phyloP scores from a whole-genome alignment of 2,329 filamentous ascomycete species.

The Fusarium albosuccineum region DNA sequence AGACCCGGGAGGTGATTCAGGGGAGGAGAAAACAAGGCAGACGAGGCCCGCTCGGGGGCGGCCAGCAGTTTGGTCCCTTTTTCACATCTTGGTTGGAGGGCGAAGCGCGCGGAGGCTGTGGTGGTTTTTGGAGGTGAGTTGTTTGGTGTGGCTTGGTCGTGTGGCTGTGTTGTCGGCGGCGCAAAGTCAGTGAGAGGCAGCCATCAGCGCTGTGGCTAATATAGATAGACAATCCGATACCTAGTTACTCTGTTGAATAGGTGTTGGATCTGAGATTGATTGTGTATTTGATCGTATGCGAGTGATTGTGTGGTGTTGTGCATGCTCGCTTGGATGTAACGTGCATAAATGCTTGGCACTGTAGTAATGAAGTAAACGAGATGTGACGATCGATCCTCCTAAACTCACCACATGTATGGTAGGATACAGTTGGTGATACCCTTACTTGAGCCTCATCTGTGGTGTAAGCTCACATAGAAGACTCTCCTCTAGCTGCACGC shows the following conservation, averaged over 20 bases:
- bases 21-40: slow-evolving; percentile 18
- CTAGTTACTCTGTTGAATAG: too few species aligned
- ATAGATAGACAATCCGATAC: too few species aligned
- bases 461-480: too few species aligned
- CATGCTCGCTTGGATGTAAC: too few species aligned
- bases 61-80: slow-evolving; percentile 10
- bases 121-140: slow-evolving; percentile 17
- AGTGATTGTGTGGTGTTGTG: background rate
- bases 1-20: slow-evolving; percentile 24
- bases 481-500: too few species aligned
- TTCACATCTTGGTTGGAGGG: slow-evolving; percentile 43
- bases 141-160: slow-evolving; percentile 38
- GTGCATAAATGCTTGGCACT: too few species aligned
- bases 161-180: slow-evolving; percentile 36
- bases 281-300: background rate
- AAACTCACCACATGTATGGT: too few species aligned
- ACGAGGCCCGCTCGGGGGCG: slow-evolving; percentile 26
- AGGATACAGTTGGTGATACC: too few species aligned
- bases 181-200: slow-evolving; percentile 4
- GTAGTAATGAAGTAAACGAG: too few species aligned
- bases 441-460: too few species aligned
- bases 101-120: slow-evolving; percentile 37
- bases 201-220: background rate
- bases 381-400: too few species aligned
- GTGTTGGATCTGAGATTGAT: background rate